Evolutionary conservation across 2,329 filamentous ascomycete genomes (phyloP).

Genomic region (Myriosclerotinia curreyana): DNA sequence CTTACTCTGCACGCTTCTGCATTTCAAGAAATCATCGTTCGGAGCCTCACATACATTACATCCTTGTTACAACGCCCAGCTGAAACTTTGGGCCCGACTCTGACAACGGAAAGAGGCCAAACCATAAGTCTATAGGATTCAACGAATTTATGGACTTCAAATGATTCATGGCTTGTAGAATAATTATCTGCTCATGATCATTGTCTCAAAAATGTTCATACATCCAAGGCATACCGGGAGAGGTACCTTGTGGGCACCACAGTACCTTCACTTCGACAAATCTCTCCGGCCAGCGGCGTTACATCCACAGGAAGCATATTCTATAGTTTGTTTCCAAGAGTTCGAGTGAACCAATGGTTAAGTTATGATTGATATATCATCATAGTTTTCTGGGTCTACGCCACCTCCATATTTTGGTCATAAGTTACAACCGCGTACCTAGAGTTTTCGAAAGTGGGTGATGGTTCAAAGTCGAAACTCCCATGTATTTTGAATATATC

Average conservation of each 20-base stretch:
- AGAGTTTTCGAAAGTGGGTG: slow-evolving; percentile 5
- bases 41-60: too few species aligned
- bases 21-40: too few species aligned
- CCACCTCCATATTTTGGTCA: slow-evolving; percentile 6
- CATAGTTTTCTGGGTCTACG: background rate
- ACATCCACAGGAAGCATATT: background rate
- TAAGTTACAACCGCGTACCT: background rate
- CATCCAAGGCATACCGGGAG: background rate
- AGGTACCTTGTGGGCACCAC: background rate
- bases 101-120: too few species aligned
- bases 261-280: background rate
- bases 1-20: too few species aligned
- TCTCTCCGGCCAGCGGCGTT: background rate
- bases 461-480: background rate
- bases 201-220: background rate
- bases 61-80: too few species aligned
- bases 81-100: too few species aligned
- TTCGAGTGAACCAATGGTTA: background rate
- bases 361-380: background rate
- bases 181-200: background rate
- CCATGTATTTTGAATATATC: too few species aligned
- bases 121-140: too few species aligned
- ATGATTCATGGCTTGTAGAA: background rate
- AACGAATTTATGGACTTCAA: too few species aligned
- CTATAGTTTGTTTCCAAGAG: background rate